These are phyloP conservation scores for Cercospora zeina DNA, from an alignment of 2,329 filamentous ascomycete genomes.

Conservation along the genomic window DNA sequence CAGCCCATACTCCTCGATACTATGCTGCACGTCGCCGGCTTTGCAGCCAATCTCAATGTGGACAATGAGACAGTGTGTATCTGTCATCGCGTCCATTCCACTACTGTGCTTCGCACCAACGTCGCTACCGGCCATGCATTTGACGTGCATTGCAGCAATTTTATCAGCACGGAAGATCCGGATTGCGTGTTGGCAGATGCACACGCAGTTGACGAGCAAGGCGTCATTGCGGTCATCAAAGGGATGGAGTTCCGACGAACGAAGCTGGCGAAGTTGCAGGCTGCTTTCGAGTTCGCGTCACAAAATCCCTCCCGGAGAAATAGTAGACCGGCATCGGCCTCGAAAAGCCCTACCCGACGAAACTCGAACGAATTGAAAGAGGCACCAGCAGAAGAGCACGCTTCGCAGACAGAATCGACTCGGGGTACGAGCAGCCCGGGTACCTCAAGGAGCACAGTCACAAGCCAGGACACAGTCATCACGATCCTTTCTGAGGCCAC, in stretches of 20 bases:
- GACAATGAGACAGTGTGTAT: constrained; percentile 23
- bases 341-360: not conserved
- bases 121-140: constrained; percentile 5
- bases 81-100: constrained; percentile 16
- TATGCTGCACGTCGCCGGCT: constrained; percentile 25
- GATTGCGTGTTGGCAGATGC: constrained; percentile 20
- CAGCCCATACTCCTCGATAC: constrained; percentile 24
- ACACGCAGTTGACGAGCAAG: constrained; percentile 19
- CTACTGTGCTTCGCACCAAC: constrained; percentile 15
- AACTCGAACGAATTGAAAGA: not conserved
- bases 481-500: constrained; percentile 19
- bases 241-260: constrained; percentile 22
- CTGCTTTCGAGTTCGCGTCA: constrained; percentile 14
- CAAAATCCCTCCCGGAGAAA: not conserved
- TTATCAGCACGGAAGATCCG: constrained; percentile 1
- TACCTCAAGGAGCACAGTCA: constrained; percentile 5
- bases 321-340: not conserved
- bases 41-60: constrained; percentile 23
- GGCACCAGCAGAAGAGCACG: not conserved
- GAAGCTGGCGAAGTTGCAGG: constrained; percentile 19
- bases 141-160: constrained; percentile 22
- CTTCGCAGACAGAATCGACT: not conserved
- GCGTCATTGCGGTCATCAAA: constrained; percentile 24
- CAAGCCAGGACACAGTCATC: constrained; percentile 6
- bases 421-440: constrained; percentile 3